phyloP scores from a whole-genome alignment of 2,329 filamentous ascomycete species.

The Talaromyces sp. region DNA sequence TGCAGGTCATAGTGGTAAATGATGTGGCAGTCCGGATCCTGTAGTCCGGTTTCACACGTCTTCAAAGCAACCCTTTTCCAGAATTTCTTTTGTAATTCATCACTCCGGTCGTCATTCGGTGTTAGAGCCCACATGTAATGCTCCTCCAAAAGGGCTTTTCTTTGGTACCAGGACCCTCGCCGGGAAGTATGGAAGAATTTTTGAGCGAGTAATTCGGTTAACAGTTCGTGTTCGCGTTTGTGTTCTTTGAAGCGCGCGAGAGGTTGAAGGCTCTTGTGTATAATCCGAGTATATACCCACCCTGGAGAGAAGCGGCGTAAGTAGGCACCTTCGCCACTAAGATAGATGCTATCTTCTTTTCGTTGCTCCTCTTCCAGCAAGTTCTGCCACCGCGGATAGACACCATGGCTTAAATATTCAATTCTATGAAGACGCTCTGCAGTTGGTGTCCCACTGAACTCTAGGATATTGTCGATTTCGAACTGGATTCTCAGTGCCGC shows the following conservation, averaged over 20 bases:
- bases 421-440: conserved; percentile 63
- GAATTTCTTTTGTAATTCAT: conserved; percentile 66
- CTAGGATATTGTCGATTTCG: conserved; percentile 73
- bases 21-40: conserved; percentile 83
- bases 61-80: conserved; percentile 72
- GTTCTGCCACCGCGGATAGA: conserved; percentile 75
- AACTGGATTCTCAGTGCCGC: conserved; percentile 76
- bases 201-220: conserved; percentile 72
- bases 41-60: conserved; percentile 81
- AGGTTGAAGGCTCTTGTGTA: conserved; percentile 78
- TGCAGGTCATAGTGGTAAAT: conserved; percentile 94
- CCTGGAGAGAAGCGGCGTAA: conserved; percentile 83
- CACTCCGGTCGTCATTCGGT: conserved; percentile 41
- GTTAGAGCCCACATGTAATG: conserved; percentile 76
- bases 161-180: conserved; percentile 89
- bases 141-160: conserved; percentile 89
- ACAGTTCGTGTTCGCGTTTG: conserved; percentile 65
- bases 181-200: conserved; percentile 78
- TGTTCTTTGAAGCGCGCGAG: conserved; percentile 80
- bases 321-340: conserved; percentile 81
- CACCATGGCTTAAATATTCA: conserved; percentile 64
- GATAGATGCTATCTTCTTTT: conserved; percentile 72
- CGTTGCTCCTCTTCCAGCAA: conserved; percentile 68
- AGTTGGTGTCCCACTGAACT: conserved; percentile 67
- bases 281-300: conserved; percentile 87